Conservation (phyloP, 306 rosid species). For the Prunus salicina region DNA sequence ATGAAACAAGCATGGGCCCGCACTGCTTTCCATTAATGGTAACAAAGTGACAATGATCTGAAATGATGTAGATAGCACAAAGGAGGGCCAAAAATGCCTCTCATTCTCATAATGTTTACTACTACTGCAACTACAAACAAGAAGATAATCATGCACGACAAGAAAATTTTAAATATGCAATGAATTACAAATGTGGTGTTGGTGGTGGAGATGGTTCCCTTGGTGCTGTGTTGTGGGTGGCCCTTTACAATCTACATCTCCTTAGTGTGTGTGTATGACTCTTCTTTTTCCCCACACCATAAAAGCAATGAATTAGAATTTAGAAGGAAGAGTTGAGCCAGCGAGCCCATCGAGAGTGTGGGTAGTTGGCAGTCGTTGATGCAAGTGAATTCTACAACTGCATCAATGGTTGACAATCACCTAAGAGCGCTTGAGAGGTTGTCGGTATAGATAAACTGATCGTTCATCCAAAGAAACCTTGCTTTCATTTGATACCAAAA, state of each 20-base stretch:
- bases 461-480: too few species aligned
- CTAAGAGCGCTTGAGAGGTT: neutral
- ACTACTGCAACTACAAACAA: neutral
- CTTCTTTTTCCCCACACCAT: slow-evolving; percentile 4
- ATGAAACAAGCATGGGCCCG: neutral
- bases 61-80: slow-evolving; percentile 12
- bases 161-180: neutral
- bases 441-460: too few species aligned
- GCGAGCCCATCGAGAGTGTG: too few species aligned
- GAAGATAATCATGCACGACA: neutral
- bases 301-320: neutral
- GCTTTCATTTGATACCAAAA: too few species aligned
- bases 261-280: slow-evolving; percentile 7
- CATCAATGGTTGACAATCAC: neutral
- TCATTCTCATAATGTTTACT: neutral
- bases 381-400: neutral
- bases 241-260: neutral
- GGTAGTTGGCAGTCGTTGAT: neutral
- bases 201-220: slow-evolving; percentile 35
- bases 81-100: slow-evolving; percentile 13
- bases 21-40: neutral
- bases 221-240: slow-evolving; percentile 25
- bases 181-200: neutral
- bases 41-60: neutral
- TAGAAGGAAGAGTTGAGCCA: too few species aligned